These are phyloP conservation scores for Nothopassalora personata DNA, from an alignment of 2,329 filamentous ascomycete species.

Conservation along the genomic window DNA sequence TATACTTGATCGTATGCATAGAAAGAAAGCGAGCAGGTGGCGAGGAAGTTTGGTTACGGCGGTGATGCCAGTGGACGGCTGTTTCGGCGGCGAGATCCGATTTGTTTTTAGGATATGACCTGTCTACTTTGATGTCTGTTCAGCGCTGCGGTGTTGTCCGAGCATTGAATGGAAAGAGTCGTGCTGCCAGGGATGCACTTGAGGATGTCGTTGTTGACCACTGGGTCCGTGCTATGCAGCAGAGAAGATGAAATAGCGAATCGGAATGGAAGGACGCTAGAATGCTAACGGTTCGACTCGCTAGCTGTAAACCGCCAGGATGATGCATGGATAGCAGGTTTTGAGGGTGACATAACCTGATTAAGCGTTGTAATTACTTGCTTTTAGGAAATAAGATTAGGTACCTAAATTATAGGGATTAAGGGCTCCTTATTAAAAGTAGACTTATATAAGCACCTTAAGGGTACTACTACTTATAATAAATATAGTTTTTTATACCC, in stretches of 20 bases:
- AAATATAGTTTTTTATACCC: too few relatives aligned
- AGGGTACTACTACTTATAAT: too few relatives aligned
- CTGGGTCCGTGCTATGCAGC: background rate
- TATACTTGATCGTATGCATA: background rate
- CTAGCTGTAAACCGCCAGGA: background rate
- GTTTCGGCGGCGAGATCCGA: background rate
- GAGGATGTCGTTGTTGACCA: background rate
- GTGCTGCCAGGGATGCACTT: too few relatives aligned
- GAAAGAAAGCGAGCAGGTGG: background rate
- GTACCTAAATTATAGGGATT: too few relatives aligned
- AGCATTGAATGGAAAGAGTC: background rate
- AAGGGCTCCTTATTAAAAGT: too few relatives aligned
- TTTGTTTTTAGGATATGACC: background rate
- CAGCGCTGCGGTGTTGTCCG: background rate
- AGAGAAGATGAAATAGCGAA: background rate
- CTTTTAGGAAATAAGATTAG: too few relatives aligned
- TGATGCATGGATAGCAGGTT: too few relatives aligned
- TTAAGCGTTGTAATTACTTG: too few relatives aligned
- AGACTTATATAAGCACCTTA: too few relatives aligned
- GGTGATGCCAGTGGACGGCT: background rate
- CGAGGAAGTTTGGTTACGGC: background rate
- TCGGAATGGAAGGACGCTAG: conserved; percentile 1
- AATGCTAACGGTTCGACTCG: background rate
- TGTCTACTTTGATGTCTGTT: background rate
- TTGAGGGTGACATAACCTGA: too few relatives aligned